Conservation (phyloP, 345 rosid genomes). For the Sonneratia caseolaris region DNA sequence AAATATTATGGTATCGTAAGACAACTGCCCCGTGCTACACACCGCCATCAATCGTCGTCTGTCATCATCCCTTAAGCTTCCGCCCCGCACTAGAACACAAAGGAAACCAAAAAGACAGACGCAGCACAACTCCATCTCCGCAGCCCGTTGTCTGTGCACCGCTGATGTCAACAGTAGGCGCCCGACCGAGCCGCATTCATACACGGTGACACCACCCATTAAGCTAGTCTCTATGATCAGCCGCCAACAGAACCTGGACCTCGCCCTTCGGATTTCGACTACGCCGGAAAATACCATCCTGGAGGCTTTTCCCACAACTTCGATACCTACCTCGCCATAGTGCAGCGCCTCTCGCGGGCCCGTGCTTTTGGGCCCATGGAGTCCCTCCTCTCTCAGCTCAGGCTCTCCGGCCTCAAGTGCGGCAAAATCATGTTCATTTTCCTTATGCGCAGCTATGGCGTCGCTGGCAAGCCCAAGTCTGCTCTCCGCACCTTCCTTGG, state of each 20-base stretch:
- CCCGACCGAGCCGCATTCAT: constrained; percentile 14
- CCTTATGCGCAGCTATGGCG: constrained; percentile 67
- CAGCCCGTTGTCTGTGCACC: background rate
- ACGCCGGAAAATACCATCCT: constrained; percentile 72
- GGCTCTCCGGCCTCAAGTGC: constrained; percentile 39
- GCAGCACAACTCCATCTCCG: background rate
- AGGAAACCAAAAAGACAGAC: background rate
- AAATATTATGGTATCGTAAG: too few relatives aligned
- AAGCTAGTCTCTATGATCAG: constrained; percentile 59
- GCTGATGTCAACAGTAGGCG: background rate
- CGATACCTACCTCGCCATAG: constrained; percentile 68
- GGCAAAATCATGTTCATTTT: constrained; percentile 61
- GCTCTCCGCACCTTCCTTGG: constrained; percentile 52
- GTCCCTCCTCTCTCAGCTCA: constrained; percentile 47
- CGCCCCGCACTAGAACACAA: too few relatives aligned
- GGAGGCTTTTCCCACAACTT: constrained; percentile 44
- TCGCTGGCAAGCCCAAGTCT: constrained; percentile 45
- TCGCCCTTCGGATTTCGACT: constrained; percentile 72
- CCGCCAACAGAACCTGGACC: constrained; percentile 73
- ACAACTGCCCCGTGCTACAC: too few relatives aligned
- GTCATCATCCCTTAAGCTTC: background rate
- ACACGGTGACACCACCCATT: constrained; percentile 60
- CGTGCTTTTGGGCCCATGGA: constrained; percentile 69
- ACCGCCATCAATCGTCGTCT: too few relatives aligned
- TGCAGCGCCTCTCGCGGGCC: constrained; percentile 71